Percentiles rank a stretch among this genome's conserved stretches.
Evolutionary conservation across 179 eudicot genomes (phyloP).

Genomic region (Patellifolia procumbens): DNA sequence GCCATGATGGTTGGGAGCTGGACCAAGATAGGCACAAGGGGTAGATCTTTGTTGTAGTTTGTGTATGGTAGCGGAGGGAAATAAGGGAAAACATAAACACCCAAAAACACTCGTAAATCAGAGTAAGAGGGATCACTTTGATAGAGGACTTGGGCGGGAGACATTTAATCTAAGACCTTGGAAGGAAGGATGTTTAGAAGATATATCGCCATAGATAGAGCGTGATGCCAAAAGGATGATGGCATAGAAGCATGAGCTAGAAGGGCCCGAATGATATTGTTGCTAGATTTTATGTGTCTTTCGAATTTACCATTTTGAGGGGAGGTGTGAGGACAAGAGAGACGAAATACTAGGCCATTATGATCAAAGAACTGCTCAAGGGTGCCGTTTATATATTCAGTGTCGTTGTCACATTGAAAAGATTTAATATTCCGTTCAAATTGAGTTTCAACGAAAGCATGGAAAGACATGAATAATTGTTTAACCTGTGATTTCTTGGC

Average conservation of each 20-base stretch:
- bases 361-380: background rate
- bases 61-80: background rate
- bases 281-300: no score
- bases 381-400: background rate
- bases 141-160: background rate
- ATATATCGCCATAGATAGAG: no score
- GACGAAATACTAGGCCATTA: background rate
- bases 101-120: background rate
- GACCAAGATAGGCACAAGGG: no score
- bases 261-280: no score
- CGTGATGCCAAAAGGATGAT: no score
- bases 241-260: no score
- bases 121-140: background rate
- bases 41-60: background rate
- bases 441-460: background rate
- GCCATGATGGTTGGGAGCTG: no score
- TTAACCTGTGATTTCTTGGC: background rate
- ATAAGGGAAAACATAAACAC: background rate
- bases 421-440: background rate
- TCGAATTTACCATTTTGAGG: background rate
- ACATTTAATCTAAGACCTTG: background rate
- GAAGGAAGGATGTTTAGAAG: background rate
- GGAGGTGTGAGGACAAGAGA: background rate
- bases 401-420: background rate
- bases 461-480: background rate